Percentiles rank a stretch among this genome's conserved stretches.
Conservation (phyloP, 768 basidiomycete genomes). For the Mycena galericulata region DNA sequence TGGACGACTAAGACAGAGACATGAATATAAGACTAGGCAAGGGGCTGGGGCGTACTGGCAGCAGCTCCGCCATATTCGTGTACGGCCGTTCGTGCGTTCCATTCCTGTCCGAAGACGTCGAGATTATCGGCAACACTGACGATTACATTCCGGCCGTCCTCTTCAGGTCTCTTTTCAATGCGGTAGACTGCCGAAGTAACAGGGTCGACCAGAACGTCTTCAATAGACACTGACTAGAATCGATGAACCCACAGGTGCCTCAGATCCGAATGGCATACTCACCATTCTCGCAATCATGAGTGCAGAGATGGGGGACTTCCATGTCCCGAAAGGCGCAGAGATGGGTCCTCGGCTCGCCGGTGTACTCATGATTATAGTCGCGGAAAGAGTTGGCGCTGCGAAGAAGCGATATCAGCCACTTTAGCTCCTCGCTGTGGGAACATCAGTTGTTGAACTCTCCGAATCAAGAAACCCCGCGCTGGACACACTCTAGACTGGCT, state of each 20-base stretch:
- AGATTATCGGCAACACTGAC: conserved; percentile 50
- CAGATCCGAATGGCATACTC: not conserved
- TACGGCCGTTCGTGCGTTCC: conserved; percentile 61
- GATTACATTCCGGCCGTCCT: conserved; percentile 54
- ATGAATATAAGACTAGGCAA: not conserved
- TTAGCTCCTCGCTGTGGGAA: too few relatives aligned
- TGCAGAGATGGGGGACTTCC: conserved; percentile 50
- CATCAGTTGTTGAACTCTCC: too few relatives aligned
- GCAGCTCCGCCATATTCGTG: conserved; percentile 71
- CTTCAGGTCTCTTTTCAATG: conserved; percentile 48
- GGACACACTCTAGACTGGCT: too few relatives aligned
- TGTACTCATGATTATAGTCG: not conserved
- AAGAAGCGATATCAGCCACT: too few relatives aligned
- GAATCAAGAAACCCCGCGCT: too few relatives aligned
- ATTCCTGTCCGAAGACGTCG: conserved; percentile 59
- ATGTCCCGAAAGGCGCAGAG: conserved; percentile 49
- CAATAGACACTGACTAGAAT: conserved; percentile 15
- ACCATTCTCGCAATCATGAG: conserved; percentile 44
- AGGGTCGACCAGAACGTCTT: conserved; percentile 56
- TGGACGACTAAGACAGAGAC: conserved; percentile 43
- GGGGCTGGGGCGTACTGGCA: conserved; percentile 37
- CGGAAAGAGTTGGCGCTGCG: not conserved
- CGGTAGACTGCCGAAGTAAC: conserved; percentile 55
- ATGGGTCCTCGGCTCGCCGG: not conserved
- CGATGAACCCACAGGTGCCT: not conserved